A percentile compares a stretch with the other conserved stretches of the same genome.
Conservation (phyloP, 768 basidiomycete species). For the Lenzites betulinus region DNA sequence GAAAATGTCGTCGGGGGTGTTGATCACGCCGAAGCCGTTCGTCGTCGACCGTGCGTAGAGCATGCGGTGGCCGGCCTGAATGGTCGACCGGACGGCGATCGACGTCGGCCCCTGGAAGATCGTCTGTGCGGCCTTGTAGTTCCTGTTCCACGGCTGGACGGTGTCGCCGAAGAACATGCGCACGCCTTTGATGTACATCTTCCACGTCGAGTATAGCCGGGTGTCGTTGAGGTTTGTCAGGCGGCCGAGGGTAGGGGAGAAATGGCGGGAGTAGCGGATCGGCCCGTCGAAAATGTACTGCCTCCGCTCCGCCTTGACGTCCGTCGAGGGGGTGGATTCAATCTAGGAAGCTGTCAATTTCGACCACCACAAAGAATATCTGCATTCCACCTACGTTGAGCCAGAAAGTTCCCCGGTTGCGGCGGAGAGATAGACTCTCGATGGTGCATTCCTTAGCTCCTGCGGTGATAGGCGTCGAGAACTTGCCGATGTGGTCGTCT, state of each 20-base stretch:
- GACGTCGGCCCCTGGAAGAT: slow-evolving; percentile 69
- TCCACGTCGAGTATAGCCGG: slow-evolving; percentile 80
- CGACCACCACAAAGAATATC: background rate
- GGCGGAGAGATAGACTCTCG: slow-evolving; percentile 50
- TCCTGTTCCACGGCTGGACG: slow-evolving; percentile 65
- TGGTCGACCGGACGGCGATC: slow-evolving; percentile 64
- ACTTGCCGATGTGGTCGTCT: slow-evolving; percentile 68
- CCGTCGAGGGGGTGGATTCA: slow-evolving; percentile 49
- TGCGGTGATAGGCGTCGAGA: slow-evolving; percentile 50
- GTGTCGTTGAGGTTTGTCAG: slow-evolving; percentile 62
- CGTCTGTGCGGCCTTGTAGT: slow-evolving; percentile 68
- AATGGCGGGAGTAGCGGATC: slow-evolving; percentile 69
- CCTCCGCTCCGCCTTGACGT: slow-evolving; percentile 39
- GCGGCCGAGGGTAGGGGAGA: slow-evolving; percentile 67
- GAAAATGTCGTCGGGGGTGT: slow-evolving; percentile 48
- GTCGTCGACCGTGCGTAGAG: slow-evolving; percentile 68
- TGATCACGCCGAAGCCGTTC: slow-evolving; percentile 65
- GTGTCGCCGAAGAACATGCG: slow-evolving; percentile 58
- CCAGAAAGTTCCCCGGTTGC: slow-evolving; percentile 64
- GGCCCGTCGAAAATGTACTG: slow-evolving; percentile 77
- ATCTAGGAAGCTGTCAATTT: slow-evolving; percentile 43
- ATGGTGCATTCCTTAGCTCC: slow-evolving; percentile 71
- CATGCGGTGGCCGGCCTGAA: slow-evolving; percentile 72
- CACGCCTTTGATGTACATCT: slow-evolving; percentile 62
- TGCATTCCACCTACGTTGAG: slow-evolving; percentile 55